Evolutionary conservation across 2,329 filamentous ascomycete species (phyloP), one percentile per base, ranked within the genome.

Genomic region (Arthrobotrys sinensis): DNA sequence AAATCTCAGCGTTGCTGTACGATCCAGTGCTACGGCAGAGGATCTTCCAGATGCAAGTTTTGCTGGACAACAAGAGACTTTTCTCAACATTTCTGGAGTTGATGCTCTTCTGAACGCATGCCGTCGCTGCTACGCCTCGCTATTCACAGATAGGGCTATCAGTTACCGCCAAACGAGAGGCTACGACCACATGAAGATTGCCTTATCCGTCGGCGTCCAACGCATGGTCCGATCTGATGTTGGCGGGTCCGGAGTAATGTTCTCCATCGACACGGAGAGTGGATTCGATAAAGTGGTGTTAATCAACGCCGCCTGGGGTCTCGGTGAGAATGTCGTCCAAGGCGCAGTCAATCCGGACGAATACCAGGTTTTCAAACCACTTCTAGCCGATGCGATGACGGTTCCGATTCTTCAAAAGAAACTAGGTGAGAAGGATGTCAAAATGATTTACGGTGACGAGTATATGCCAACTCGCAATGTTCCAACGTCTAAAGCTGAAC

Each of bases 41-140:
- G 84, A 85, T 63, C 81, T 85, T 3, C 83, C 84, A 0, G 84
- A 85, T 46, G 84, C 83, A 10, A 85, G 84, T 66, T 85, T 85
- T 66, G 84, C 84, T 12, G 84, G 84, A 21, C 83, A 85, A 67
- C 84, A 84, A 43, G 84, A 85, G 52, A 83, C 83, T 0, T 85
- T 81, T 57, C 80, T 85, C n/a, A 84, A 85, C 50, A 81, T 85
- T n/a, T 76, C 76, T 0, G 84, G 84, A 2, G 77, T 80, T 3
- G 79, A 81, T 4, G 81, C 81, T 4, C 79, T 85, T 2, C 70
- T 85, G 3, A 79, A 83, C 62, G 83, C 84, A 21, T 85, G 84
- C 67, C 82, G 82, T 52, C 82, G 82, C 4, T 85, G 84, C 80
- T 85, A 84, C 73, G 83, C 84, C 12, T 85, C 84, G 0, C 83